These are phyloP conservation scores for Meredithiella fracta DNA, from an alignment of 2,329 filamentous ascomycete genomes.

Conservation along the genomic window DNA sequence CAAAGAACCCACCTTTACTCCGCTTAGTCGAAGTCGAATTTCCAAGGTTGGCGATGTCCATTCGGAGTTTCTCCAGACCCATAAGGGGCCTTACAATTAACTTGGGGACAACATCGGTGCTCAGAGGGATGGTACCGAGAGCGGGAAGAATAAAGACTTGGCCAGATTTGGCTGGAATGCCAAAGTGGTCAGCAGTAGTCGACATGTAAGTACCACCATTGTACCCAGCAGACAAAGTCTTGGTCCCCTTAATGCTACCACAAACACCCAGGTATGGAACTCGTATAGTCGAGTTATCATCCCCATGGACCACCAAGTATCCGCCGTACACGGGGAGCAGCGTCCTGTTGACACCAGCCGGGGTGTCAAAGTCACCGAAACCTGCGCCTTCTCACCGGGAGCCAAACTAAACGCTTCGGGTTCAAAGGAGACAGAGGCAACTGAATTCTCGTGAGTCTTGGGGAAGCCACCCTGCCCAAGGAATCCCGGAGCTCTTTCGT, in stretches of 20 bases:
- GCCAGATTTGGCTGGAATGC: not conserved
- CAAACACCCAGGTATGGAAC: not conserved
- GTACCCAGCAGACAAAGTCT: not conserved
- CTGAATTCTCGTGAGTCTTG: not conserved
- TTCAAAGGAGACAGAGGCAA: not conserved
- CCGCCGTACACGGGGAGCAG: not conserved
- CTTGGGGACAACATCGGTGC: not conserved
- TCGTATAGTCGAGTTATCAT: not conserved
- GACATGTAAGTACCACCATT: not conserved
- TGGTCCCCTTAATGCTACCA: not conserved
- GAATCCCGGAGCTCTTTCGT: not conserved
- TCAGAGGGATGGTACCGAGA: too few relatives aligned
- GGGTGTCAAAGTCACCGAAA: not conserved
- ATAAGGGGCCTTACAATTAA: not conserved
- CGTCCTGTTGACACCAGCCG: not conserved
- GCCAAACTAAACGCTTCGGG: not conserved
- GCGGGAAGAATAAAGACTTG: not conserved
- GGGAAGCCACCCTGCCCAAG: not conserved
- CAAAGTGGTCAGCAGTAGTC: not conserved
- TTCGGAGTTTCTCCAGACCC: not conserved
- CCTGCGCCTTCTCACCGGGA: not conserved
- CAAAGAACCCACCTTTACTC: not conserved
- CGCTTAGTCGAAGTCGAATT: not conserved
- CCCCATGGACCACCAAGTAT: not conserved
- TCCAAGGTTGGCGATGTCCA: not conserved